Conservation (phyloP, 73 alveolate species). For the Urostyla sp. region DNA sequence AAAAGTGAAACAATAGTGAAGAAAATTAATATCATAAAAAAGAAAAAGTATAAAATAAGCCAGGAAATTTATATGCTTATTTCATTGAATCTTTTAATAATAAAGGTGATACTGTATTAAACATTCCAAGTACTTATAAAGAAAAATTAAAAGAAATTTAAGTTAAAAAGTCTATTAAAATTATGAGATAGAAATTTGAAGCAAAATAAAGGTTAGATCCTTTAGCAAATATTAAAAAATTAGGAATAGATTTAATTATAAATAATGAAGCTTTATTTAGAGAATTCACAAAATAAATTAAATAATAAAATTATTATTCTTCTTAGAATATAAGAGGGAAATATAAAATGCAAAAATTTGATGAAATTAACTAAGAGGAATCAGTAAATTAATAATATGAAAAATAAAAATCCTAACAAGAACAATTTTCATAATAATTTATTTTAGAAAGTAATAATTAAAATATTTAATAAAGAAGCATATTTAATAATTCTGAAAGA, state of each 20-base stretch:
- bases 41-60: constrained; percentile 1
- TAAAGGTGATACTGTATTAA: neutral
- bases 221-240: constrained; percentile 1
- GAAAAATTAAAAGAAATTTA: constrained; percentile 8
- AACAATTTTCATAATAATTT: too few relatives aligned
- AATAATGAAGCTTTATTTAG: constrained; percentile 25
- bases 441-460: too few relatives aligned
- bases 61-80: neutral
- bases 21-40: neutral
- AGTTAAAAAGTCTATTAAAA: constrained; percentile 18
- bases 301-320: too few relatives aligned
- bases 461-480: too few relatives aligned
- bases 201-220: constrained; percentile 19
- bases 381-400: too few relatives aligned
- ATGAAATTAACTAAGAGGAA: too few relatives aligned
- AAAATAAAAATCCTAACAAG: too few relatives aligned
- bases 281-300: too few relatives aligned
- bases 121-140: neutral
- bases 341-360: too few relatives aligned
- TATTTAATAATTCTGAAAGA: too few relatives aligned
- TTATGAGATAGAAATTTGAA: constrained; percentile 34
- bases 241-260: constrained; percentile 33
- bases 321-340: too few relatives aligned
- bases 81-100: neutral
- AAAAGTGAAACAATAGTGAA: neutral